A percentile compares a stretch with the other conserved stretches of the same genome.
These are phyloP conservation scores for Kwoniella mangroviensis DNA, from an alignment of 768 basidiomycete species.

Conservation along the genomic window DNA sequence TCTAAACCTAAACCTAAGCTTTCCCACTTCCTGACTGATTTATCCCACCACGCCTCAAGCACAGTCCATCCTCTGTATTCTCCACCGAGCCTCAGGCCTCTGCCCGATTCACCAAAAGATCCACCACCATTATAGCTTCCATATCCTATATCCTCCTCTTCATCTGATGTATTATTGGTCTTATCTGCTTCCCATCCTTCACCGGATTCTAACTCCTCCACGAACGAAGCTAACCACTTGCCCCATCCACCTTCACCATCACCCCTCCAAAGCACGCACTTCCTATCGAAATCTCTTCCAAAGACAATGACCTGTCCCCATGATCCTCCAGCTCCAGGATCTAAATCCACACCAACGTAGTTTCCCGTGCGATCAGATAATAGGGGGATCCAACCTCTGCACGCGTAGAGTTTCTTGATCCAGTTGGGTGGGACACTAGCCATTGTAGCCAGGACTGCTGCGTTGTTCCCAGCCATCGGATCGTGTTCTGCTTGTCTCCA, in stretches of 20 bases:
- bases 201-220: constrained; percentile 86
- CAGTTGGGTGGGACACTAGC: constrained; percentile 85
- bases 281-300: constrained; percentile 98
- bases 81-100: constrained; percentile 75
- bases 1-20: constrained; percentile 73
- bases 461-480: constrained; percentile 79
- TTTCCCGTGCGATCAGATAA: constrained; percentile 92
- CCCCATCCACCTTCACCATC: constrained; percentile 94
- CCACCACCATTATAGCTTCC: constrained; percentile 58
- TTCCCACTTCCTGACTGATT: constrained; percentile 83
- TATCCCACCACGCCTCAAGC: constrained; percentile 90
- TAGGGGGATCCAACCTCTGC: constrained; percentile 95
- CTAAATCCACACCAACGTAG: constrained; percentile 93
- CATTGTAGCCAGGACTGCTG: constrained; percentile 74
- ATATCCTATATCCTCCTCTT: constrained; percentile 58
- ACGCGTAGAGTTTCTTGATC: constrained; percentile 87
- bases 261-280: constrained; percentile 91
- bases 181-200: constrained; percentile 83
- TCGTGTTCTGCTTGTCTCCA: constrained; percentile 94
- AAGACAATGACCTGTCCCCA: constrained; percentile 96
- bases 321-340: constrained; percentile 68
- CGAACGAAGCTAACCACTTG: constrained; percentile 86
- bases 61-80: constrained; percentile 92
- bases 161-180: constrained; percentile 41
- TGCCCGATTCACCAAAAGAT: constrained; percentile 71